phyloP scores from a whole-genome alignment of 306 rosid species.

The Cicer cuneatum region DNA sequence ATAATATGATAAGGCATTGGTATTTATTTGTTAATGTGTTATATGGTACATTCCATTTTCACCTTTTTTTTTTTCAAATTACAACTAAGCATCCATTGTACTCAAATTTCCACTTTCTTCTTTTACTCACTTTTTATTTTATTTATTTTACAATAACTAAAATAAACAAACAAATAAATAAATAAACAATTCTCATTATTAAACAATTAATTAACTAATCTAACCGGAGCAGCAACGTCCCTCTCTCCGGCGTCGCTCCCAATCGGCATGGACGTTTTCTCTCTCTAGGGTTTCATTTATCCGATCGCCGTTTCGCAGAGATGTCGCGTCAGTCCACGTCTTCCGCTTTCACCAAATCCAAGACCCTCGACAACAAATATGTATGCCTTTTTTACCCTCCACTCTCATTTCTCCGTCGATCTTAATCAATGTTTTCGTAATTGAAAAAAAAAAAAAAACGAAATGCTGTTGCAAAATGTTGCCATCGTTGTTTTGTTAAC shows the following conservation, averaged over 20 bases:
- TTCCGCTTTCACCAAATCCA: slow-evolving; percentile 80
- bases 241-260: slow-evolving; percentile 44
- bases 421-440: slow-evolving; percentile 9
- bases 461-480: slow-evolving; percentile 32
- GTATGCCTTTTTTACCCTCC: slow-evolving; percentile 46
- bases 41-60: slow-evolving; percentile 46
- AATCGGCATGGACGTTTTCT: slow-evolving; percentile 36
- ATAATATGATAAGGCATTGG: neutral
- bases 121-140: neutral
- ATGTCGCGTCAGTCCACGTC: slow-evolving; percentile 86
- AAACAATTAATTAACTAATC: slow-evolving; percentile 25
- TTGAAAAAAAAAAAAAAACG: neutral
- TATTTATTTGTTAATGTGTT: too few species aligned
- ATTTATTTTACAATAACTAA: too few species aligned
- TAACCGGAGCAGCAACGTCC: slow-evolving; percentile 26
- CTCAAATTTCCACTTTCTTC: neutral
- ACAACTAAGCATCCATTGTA: slow-evolving; percentile 16
- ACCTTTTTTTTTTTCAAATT: slow-evolving; percentile 31
- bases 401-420: slow-evolving; percentile 25
- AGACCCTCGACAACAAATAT: slow-evolving; percentile 99
- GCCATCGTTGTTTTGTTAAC: neutral
- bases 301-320: slow-evolving; percentile 34
- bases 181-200: neutral
- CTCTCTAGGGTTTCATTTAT: slow-evolving; percentile 50
- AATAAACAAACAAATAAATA: neutral